Conservation (phyloP, 176 grass and related monocot species). For the Eremochloa ophiuroides region DNA sequence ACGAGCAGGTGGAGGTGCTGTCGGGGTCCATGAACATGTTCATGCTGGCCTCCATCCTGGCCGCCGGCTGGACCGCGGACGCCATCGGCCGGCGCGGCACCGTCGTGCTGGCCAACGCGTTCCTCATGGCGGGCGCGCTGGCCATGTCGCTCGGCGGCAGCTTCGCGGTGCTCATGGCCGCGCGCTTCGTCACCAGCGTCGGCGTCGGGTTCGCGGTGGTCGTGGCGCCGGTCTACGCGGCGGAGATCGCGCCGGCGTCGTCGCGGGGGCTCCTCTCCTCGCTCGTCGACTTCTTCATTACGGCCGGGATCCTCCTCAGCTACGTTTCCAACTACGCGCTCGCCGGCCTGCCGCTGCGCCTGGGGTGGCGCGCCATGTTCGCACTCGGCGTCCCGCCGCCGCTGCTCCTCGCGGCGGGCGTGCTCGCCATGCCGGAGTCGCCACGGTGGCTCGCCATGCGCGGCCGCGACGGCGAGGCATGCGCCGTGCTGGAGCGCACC, state of each 20-base stretch:
- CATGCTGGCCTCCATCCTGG: constrained; percentile 33
- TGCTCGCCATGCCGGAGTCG: constrained; percentile 3
- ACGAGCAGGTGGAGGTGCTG: constrained; percentile 43
- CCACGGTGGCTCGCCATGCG: constrained; percentile 4
- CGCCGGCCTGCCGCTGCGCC: not conserved
- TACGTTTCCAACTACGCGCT: constrained; percentile 8
- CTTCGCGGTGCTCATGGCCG: not conserved
- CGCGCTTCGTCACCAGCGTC: not conserved
- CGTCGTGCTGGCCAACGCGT: not conserved
- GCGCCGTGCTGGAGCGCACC: not conserved
- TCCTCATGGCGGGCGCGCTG: not conserved
- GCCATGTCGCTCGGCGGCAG: not conserved
- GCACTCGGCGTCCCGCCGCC: not conserved
- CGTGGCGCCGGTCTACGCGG: not conserved
- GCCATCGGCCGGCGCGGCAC: not conserved
- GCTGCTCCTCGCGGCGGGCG: not conserved
- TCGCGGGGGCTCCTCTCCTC: not conserved
- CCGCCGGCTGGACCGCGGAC: constrained; percentile 42
- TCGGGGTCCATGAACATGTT: constrained; percentile 37
- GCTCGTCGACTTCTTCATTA: not conserved
- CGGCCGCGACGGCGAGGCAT: not conserved
- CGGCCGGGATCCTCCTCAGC: not conserved
- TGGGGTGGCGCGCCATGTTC: constrained; percentile 10
- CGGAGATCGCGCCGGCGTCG: not conserved
- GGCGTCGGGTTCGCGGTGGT: not conserved